Conservation (phyloP, 495 filamentous ascomycete genomes). For the Hapsidospora chrysogenum region DNA sequence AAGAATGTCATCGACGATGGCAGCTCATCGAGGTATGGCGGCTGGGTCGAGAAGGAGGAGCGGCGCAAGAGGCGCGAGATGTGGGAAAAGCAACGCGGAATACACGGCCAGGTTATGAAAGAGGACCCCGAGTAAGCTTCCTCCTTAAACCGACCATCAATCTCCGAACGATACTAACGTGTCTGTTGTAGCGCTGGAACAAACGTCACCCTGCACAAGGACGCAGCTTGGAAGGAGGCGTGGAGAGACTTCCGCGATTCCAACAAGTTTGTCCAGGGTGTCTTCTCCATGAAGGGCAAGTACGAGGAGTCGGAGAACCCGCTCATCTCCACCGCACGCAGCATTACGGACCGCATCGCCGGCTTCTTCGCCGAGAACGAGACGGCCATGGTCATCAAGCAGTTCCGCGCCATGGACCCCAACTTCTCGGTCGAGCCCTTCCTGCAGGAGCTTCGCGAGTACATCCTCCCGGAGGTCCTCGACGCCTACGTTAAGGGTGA, state of each 20-base stretch:
- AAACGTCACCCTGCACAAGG: constrained; percentile 89
- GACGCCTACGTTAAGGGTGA: constrained; percentile 98
- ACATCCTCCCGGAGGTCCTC: constrained; percentile 91
- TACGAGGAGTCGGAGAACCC: constrained; percentile 97
- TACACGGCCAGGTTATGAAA: constrained; percentile 42
- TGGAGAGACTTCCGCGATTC: constrained; percentile 87
- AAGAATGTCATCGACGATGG: constrained; percentile 96
- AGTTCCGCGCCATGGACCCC: constrained; percentile 92
- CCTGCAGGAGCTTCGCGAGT: constrained; percentile 86
- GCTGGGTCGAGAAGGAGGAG: constrained; percentile 93
- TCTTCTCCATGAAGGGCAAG: constrained; percentile 65
- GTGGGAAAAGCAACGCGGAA: constrained; percentile 36
- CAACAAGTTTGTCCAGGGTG: constrained; percentile 70
- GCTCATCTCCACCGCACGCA: constrained; percentile 78
- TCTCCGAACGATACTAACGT: neutral
- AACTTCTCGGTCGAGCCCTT: constrained; percentile 89
- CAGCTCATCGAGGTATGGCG: constrained; percentile 87
- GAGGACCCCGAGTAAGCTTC: constrained; percentile 75
- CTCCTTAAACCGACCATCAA: neutral
- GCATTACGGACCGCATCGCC: constrained; percentile 79
- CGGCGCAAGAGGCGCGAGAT: constrained; percentile 59
- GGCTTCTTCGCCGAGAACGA: constrained; percentile 98
- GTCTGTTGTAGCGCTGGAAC: constrained; percentile 56
- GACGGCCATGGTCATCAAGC: constrained; percentile 91
- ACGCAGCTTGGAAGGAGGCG: constrained; percentile 87